Evolutionary conservation across 2,329 filamentous ascomycete genomes (phyloP).

Genomic region (Blastomyces percursus): DNA sequence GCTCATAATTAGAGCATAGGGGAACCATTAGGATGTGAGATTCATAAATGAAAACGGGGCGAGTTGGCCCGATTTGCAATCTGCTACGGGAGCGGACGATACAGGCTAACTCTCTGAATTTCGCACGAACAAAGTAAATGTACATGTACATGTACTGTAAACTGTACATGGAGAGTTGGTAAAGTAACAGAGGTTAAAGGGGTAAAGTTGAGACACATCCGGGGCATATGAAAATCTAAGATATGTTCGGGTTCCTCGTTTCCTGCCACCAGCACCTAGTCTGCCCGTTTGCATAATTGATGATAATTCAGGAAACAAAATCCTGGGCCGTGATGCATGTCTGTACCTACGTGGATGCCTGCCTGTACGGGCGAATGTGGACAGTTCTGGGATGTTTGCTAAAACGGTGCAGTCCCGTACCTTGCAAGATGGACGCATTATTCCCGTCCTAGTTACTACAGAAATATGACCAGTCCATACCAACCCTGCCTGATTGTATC

Average conservation of each 20-base stretch:
- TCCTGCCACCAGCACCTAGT: neutral
- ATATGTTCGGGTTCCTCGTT: neutral
- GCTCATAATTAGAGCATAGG: neutral
- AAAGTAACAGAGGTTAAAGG: neutral
- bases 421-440: neutral
- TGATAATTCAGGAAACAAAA: neutral
- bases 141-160: neutral
- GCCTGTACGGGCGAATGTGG: neutral
- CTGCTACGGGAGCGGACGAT: neutral
- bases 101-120: neutral
- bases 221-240: neutral
- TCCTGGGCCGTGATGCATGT: neutral
- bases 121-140: neutral
- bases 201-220: neutral
- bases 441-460: neutral
- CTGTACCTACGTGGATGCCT: neutral
- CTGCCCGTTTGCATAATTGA: neutral
- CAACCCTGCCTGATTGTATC: neutral
- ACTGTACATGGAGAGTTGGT: neutral
- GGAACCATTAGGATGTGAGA: neutral
- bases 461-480: neutral
- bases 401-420: neutral
- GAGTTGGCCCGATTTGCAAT: constrained; percentile 1
- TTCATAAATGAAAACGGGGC: neutral
- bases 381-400: neutral